Evolutionary conservation across 192 early-diverging fungal genomes (phyloP).

Genomic region (Backusella circina): DNA sequence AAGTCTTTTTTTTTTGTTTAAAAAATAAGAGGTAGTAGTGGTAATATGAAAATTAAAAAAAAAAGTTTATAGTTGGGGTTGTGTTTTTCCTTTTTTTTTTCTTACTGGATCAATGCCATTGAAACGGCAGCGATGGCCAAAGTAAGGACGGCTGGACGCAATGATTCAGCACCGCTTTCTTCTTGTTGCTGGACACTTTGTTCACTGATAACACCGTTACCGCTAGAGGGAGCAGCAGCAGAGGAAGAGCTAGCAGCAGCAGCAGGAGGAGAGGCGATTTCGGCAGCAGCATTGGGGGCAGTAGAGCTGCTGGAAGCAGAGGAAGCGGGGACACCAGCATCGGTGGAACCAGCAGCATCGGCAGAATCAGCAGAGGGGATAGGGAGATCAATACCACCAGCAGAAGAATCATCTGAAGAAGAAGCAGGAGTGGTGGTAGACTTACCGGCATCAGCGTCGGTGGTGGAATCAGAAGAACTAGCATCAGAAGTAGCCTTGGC

Average conservation of each 20-base stretch:
- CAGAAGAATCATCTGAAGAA: not conserved
- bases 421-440: not conserved
- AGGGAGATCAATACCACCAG: too few species aligned
- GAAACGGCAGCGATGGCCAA: not conserved
- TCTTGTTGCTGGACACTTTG: not conserved
- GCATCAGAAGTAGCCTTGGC: not conserved
- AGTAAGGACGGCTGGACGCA: not conserved
- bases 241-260: not conserved
- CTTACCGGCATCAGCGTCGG: not conserved
- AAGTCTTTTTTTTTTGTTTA: not conserved
- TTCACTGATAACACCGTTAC: not conserved
- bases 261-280: not conserved
- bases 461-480: not conserved
- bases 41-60: not conserved
- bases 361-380: not conserved
- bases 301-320: not conserved
- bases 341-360: not conserved
- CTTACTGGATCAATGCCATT: not conserved
- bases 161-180: slow-evolving; percentile 9
- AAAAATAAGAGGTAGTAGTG: not conserved
- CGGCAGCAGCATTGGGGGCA: not conserved
- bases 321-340: not conserved
- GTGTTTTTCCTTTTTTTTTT: not conserved
- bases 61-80: too few species aligned
- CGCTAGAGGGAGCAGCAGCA: not conserved